Percentiles rank a stretch among this genome's conserved stretches.
Conservation (phyloP, 345 rosid species). For the Eucalyptus marginata region DNA sequence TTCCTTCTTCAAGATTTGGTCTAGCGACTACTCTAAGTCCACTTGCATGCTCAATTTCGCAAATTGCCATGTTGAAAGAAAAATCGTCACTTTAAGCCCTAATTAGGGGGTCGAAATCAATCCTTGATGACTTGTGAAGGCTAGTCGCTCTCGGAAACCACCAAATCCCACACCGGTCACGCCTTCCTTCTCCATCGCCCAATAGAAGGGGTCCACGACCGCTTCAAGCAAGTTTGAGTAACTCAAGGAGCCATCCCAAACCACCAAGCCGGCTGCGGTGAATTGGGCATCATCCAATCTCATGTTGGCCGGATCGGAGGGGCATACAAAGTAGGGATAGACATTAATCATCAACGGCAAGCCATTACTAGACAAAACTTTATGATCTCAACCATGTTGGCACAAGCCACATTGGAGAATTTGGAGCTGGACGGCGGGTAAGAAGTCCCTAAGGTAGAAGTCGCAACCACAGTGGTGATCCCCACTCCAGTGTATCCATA, state of each 20-base stretch:
- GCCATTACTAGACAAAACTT: background rate
- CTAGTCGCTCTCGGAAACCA: background rate
- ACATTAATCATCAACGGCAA: conserved; percentile 1
- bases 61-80: no score
- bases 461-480: background rate
- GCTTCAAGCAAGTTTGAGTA: conserved; percentile 5
- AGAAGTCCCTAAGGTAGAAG: background rate
- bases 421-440: background rate
- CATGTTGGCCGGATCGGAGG: background rate
- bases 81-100: no score
- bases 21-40: no score
- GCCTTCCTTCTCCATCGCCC: background rate
- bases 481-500: background rate
- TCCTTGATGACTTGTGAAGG: background rate
- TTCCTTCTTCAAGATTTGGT: no score
- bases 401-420: background rate
- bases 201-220: background rate
- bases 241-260: background rate
- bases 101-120: no score
- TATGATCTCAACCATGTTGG: background rate
- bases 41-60: no score
- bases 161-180: background rate
- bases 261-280: background rate
- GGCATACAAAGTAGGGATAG: background rate
- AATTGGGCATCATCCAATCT: background rate